Evolutionary conservation across 495 filamentous ascomycete species (phyloP), one percentile per base, ranked within the genome.

Genomic region (Recurvomyces mirabilis): DNA sequence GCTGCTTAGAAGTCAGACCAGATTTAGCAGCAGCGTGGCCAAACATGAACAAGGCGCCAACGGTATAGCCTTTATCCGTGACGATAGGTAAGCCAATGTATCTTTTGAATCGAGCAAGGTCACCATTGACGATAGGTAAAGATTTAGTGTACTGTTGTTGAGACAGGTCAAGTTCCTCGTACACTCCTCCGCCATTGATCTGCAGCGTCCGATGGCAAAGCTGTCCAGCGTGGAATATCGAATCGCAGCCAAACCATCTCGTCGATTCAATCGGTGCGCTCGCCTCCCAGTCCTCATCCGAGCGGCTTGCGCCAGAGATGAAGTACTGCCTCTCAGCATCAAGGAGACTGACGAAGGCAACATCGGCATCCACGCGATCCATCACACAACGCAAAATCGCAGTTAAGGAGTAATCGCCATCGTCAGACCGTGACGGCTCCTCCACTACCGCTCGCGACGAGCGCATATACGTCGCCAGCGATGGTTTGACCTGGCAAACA

Each of bases 291-390:
- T 9, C 9, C 9, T 30, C 26, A 9, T 9, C n/a, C 26, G n/a
- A 36, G 11, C 33, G 9, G 33, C 9, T 40, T 10, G 38, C 21
- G 12, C 38, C 38, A 20, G 17, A 12, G 11, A 40, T 22, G 38
- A 40, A 40, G 38, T 40, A 40, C 17, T 40, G 38, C 5, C 13
- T 40, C 11, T 12, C 12, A 15, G 10, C 38, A 15, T 40, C 38
- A 10, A 40, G 12, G 20, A 40, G 22, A 9, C 11, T 40, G 20
- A 40, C 21, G 9, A 40, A 13, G 10, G 22, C 38, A 15, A 37
- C 5, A 23, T 43, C 40, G 40, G 24, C 22, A 38, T 20, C 25
- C 23, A 43, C 5, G 6, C 26, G 9, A 9, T 9, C 9, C 9
- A 30, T 9, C 9, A 30, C 26, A 30, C 26, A 30, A 9, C 26